A percentile compares a stretch with the other conserved stretches of the same genome.
Evolutionary conservation across 805 yeast species (phyloP).

Genomic region (Kluyveromyces lactis): DNA sequence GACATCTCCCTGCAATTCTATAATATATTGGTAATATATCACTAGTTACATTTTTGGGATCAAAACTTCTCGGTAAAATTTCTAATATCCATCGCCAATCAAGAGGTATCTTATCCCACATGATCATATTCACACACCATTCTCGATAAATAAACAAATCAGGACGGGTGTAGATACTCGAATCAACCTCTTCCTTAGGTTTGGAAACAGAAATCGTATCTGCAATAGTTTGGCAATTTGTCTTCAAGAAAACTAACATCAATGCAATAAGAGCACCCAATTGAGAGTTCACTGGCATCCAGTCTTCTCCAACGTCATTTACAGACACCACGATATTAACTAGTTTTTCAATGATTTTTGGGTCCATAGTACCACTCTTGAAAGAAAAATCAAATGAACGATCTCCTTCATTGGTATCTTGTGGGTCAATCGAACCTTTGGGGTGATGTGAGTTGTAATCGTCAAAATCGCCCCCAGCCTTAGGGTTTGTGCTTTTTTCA

Average conservation of each 20-base stretch:
- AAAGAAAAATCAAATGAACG: constrained; percentile 3
- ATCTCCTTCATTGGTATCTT: constrained; percentile 31
- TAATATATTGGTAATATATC: constrained; percentile 57
- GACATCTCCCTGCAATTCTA: constrained; percentile 63
- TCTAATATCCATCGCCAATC: constrained; percentile 24
- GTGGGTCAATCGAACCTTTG: constrained; percentile 36
- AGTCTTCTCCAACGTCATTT: constrained; percentile 20
- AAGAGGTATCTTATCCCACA: constrained; percentile 60
- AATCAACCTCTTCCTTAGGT: constrained; percentile 5
- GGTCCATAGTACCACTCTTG: constrained; percentile 7
- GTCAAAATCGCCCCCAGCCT: constrained; percentile 29
- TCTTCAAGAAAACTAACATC: constrained; percentile 62
- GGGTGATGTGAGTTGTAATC: constrained; percentile 52
- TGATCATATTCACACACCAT: constrained; percentile 52
- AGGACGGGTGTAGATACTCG: constrained; percentile 55
- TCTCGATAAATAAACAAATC: constrained; percentile 62
- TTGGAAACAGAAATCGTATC: constrained; percentile 44
- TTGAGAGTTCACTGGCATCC: constrained; percentile 32
- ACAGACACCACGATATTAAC: constrained; percentile 13
- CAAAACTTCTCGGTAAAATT: constrained; percentile 7
- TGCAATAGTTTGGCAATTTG: constrained; percentile 54
- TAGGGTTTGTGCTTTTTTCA: constrained; percentile 17
- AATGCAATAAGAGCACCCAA: constrained; percentile 72
- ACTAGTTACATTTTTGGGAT: constrained; percentile 35
- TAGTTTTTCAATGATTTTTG: constrained; percentile 7